These are phyloP conservation scores for Prunus armeniaca DNA, from an alignment of 306 rosid species.

Conservation along the genomic window DNA sequence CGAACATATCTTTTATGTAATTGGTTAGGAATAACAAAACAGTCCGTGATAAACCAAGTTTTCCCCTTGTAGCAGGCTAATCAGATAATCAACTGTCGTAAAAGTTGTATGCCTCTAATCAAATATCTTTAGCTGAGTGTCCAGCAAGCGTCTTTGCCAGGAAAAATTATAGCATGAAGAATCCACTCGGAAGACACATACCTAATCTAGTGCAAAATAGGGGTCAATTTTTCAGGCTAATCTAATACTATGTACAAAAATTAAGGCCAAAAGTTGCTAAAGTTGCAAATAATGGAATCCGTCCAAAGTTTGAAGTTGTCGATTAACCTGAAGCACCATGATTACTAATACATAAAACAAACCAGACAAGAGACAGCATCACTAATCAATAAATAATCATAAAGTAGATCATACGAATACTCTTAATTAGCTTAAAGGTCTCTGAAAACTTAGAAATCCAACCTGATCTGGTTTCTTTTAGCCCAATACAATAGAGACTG, in stretches of 20 bases:
- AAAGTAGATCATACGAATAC: neutral
- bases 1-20: no score
- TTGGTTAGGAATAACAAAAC: no score
- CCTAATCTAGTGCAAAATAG: neutral
- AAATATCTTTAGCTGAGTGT: neutral
- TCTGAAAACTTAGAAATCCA: neutral
- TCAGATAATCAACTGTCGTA: no score
- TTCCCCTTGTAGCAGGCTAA: neutral
- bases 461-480: neutral
- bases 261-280: conserved; percentile 18
- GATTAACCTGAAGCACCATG: neutral
- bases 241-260: neutral
- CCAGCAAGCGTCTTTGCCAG: neutral
- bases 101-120: no score
- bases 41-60: no score
- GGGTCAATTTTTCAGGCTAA: conserved; percentile 3
- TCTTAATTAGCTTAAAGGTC: conserved; percentile 1
- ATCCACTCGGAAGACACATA: neutral
- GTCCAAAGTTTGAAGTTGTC: conserved; percentile 14
- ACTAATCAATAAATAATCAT: conserved; percentile 6
- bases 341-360: conserved; percentile 5
- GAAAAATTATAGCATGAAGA: neutral
- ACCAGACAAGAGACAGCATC: neutral
- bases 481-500: neutral
- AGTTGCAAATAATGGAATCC: conserved; percentile 13